These are phyloP conservation scores for Ustilago cynodontis DNA, from an alignment of 1,284 basidiomycete genomes.

Conservation along the genomic window DNA sequence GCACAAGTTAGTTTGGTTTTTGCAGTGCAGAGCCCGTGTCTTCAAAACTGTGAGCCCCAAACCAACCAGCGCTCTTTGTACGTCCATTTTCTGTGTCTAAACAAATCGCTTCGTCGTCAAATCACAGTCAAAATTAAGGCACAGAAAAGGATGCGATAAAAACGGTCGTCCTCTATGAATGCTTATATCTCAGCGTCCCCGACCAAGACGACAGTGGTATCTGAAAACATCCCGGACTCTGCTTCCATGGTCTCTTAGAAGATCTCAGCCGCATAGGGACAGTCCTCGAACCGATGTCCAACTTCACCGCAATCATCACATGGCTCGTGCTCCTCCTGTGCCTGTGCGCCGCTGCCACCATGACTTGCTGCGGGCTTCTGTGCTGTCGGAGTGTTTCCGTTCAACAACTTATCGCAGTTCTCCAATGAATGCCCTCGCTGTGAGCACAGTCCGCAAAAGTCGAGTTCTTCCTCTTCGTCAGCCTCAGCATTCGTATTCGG, in stretches of 20 bases:
- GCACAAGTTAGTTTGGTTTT: too few relatives aligned
- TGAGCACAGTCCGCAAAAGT: conserved; percentile 52
- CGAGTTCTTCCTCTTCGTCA: conserved; percentile 44
- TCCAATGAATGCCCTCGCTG: conserved; percentile 42
- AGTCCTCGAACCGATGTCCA: conserved; percentile 56
- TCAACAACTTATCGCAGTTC: conserved; percentile 33
- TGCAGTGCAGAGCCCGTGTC: too few relatives aligned
- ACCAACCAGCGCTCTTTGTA: too few relatives aligned
- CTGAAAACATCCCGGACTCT: too few relatives aligned
- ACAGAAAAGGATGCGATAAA: neutral
- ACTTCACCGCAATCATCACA: conserved; percentile 60
- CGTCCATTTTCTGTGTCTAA: too few relatives aligned
- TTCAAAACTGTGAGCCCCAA: too few relatives aligned
- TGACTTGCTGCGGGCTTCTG: neutral
- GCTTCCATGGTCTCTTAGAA: too few relatives aligned
- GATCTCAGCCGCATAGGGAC: conserved; percentile 58
- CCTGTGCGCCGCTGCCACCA: conserved; percentile 13
- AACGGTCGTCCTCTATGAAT: neutral
- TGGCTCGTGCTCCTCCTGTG: conserved; percentile 37
- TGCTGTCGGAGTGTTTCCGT: neutral
- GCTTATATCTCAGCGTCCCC: neutral
- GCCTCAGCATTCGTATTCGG: conserved; percentile 1
- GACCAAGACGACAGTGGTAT: neutral
- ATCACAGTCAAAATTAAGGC: neutral
- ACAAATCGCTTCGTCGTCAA: neutral